Conservation (phyloP, 2,329 filamentous ascomycete species). For the Clarireedia sp. region DNA sequence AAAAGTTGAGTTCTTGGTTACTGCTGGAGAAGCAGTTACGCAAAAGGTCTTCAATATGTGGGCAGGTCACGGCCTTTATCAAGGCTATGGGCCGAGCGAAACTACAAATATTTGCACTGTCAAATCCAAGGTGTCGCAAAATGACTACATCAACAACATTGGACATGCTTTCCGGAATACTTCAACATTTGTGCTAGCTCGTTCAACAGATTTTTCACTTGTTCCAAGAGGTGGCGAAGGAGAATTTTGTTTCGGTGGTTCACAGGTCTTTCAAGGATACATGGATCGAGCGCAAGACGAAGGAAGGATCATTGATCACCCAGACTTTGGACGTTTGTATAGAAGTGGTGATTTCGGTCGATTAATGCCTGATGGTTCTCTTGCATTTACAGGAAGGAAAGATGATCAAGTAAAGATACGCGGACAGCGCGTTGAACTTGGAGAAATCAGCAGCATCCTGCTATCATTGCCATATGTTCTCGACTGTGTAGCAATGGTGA, state of each 20-base stretch:
- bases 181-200: constrained; percentile 38
- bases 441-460: constrained; percentile 62
- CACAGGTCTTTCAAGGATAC: constrained; percentile 72
- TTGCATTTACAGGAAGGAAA: constrained; percentile 64
- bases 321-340: constrained; percentile 64
- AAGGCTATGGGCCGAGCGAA: constrained; percentile 80
- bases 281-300: constrained; percentile 56
- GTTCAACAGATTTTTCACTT: constrained; percentile 40
- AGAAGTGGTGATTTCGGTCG: constrained; percentile 76
- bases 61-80: constrained; percentile 59
- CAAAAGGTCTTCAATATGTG: constrained; percentile 62
- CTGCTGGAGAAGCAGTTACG: constrained; percentile 73
- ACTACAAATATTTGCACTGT: constrained; percentile 84
- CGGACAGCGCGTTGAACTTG: constrained; percentile 71
- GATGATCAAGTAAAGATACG: constrained; percentile 79
- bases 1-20: constrained; percentile 65
- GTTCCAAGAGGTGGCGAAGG: constrained; percentile 67
- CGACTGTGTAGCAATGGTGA: constrained; percentile 58
- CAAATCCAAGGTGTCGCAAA: constrained; percentile 46
- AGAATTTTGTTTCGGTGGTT: constrained; percentile 80
- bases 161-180: constrained; percentile 69
- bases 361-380: constrained; percentile 66
- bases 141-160: constrained; percentile 65
- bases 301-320: constrained; percentile 62
- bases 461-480: constrained; percentile 42